Conservation (phyloP, 2,329 filamentous ascomycete genomes). For the Alternaria atra region DNA sequence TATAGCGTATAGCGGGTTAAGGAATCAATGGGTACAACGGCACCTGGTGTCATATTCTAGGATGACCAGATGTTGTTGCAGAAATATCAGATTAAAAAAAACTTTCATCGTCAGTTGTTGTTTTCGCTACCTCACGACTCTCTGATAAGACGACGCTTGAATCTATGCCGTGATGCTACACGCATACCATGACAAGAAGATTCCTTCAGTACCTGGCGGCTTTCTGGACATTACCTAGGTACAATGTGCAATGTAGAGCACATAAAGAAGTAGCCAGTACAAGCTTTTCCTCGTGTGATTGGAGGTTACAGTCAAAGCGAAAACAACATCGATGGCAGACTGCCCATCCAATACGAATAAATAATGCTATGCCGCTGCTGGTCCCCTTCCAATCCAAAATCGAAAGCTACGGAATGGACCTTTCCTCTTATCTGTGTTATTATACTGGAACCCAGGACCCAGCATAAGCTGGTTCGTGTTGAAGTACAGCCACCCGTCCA, state of each 20-base stretch:
- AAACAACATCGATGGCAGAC: not conserved
- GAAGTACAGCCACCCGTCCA: conserved; percentile 55
- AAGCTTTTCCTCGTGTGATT: not conserved
- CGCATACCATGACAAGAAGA: not conserved
- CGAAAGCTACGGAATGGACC: conserved; percentile 51
- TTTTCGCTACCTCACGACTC: not conserved
- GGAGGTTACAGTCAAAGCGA: not conserved
- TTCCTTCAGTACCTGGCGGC: no score
- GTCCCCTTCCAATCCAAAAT: conserved; percentile 49
- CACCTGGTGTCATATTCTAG: not conserved
- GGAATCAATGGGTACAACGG: conserved; percentile 7
- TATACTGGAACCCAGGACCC: conserved; percentile 50
- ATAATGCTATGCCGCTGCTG: conserved; percentile 37
- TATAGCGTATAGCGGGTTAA: conserved; percentile 32
- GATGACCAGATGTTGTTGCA: not conserved
- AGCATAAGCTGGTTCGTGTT: conserved; percentile 55
- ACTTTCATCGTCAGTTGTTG: rapidly evolving
- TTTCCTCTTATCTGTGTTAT: conserved; percentile 49
- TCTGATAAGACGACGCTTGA: not conserved
- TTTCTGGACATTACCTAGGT: not conserved
- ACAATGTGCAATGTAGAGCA: not conserved
- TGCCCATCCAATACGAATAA: not conserved
- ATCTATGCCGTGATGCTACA: not conserved
- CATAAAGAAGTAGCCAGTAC: not conserved
- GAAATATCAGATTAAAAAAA: not conserved